Conservation (phyloP, 2,329 filamentous ascomycete species). For the Mariannaea sp. region DNA sequence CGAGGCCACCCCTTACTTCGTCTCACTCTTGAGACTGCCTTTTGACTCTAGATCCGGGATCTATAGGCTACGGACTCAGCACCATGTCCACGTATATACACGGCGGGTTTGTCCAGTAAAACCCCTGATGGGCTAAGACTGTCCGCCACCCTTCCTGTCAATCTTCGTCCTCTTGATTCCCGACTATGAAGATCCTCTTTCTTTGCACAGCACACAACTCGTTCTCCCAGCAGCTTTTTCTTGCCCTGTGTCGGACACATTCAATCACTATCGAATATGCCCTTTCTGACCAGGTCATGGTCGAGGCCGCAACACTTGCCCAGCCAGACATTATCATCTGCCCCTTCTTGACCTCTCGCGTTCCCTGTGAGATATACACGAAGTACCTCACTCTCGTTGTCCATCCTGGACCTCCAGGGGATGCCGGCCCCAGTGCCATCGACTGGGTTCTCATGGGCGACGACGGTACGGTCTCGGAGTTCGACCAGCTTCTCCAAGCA, state of each 20-base stretch:
- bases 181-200: constrained; percentile 26
- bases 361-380: constrained; percentile 17
- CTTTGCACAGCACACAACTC: constrained; percentile 27
- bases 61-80: too few species aligned
- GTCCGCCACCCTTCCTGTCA: background rate
- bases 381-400: constrained; percentile 25
- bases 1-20: too few species aligned
- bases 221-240: constrained; percentile 23
- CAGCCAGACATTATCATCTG: constrained; percentile 22
- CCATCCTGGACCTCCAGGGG: constrained; percentile 23
- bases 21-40: too few species aligned
- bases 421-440: constrained; percentile 24
- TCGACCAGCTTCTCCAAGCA: constrained; percentile 16
- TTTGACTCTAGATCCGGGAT: too few species aligned
- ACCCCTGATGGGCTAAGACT: background rate
- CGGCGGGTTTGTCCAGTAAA: background rate
- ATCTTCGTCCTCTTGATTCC: background rate
- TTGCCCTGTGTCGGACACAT: constrained; percentile 17
- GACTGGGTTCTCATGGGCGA: constrained; percentile 28
- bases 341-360: constrained; percentile 20
- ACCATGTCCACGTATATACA: background rate
- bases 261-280: constrained; percentile 22
- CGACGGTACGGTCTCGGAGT: constrained; percentile 17
- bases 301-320: constrained; percentile 19
- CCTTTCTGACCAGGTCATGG: constrained; percentile 23